Evolutionary conservation across 331 rosid genomes (phyloP), one percentile per base, ranked within the genome.

Genomic region (Ulmus americana): DNA sequence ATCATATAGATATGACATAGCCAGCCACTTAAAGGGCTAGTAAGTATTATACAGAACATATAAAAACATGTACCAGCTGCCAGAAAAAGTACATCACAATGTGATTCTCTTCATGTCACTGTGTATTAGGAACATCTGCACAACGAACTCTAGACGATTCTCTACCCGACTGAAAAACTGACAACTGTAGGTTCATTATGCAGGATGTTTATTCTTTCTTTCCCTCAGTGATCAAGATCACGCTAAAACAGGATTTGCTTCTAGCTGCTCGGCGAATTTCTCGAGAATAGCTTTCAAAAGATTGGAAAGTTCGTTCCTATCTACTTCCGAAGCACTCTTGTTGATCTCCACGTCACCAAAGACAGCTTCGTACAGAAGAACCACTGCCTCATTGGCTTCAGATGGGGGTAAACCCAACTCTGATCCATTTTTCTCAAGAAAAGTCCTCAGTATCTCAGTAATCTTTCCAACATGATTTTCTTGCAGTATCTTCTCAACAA

Each of bases 261-360:
- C 90, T 18, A 94, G 97, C 82, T 82, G 95, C 81, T 85, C 85
- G 0, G 89, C 86, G 14, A 92, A 86, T 61, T 77, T 78, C 75
- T 80, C 59, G 4, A 89, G 81, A 66, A 85, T 69, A 63, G 76
- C 80, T 83, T 85, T 84, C 70, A 81, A 18, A 41, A 85, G 80
- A 61, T 67, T 62, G 65, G 67, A 81, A 45, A 78, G 51, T 51
- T 74, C 65, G 44, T 80, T 81, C 74, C 79, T 78, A 7, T 75
- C 83, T 16, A 68, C 70, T 55, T 77, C 81, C 6, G 8, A 35
- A 43, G 52, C 79, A 49, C 58, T 55, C 49, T 81, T 74, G 15
- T 49, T 81, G 59, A 68, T 74, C 7, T 63, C 76, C 12, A 79
- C 55, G 45, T 89, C 91, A 61, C 78, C 71, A 79, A 91, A 91